phyloP scores from a whole-genome alignment of 352 stramenopile species.

The Achlya hypogyna region DNA sequence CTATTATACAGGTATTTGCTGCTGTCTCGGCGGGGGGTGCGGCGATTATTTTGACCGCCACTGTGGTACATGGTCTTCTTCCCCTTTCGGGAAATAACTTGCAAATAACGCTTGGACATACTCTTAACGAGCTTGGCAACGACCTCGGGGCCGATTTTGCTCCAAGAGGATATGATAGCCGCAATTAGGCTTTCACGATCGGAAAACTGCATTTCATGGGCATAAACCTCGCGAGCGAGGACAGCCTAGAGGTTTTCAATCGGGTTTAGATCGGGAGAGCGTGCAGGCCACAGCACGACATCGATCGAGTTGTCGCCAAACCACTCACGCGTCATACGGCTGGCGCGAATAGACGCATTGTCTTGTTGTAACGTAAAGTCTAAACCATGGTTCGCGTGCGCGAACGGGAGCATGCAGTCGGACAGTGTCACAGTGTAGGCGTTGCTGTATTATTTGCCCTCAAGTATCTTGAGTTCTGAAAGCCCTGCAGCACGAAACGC shows the following conservation, averaged over 20 bases:
- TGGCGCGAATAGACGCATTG: not conserved
- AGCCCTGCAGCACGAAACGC: not conserved
- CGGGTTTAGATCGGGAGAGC: constrained; percentile 4
- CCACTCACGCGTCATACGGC: not conserved
- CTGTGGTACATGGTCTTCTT: not conserved
- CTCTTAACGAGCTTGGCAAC: not conserved
- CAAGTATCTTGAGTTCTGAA: not conserved
- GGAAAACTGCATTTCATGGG: not conserved
- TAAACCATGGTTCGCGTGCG: not conserved
- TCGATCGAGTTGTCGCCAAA: not conserved
- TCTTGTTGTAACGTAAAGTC: constrained; percentile 1
- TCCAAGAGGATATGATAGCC: not conserved
- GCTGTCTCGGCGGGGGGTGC: no score
- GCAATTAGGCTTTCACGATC: constrained; percentile 20
- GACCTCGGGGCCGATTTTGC: not conserved
- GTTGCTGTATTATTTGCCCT: not conserved
- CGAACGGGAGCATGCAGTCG: constrained; percentile 1
- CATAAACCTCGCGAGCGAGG: constrained; percentile 3
- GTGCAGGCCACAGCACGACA: not conserved
- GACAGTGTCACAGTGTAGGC: constrained; percentile 10
- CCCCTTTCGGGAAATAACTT: constrained; percentile 3
- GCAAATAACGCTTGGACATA: constrained; percentile 4
- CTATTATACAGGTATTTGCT: no score
- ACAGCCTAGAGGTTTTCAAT: constrained; percentile 13
- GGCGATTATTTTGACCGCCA: no score